Evolutionary conservation across 306 rosid species (phyloP).

Genomic region (Castanea mollissima): DNA sequence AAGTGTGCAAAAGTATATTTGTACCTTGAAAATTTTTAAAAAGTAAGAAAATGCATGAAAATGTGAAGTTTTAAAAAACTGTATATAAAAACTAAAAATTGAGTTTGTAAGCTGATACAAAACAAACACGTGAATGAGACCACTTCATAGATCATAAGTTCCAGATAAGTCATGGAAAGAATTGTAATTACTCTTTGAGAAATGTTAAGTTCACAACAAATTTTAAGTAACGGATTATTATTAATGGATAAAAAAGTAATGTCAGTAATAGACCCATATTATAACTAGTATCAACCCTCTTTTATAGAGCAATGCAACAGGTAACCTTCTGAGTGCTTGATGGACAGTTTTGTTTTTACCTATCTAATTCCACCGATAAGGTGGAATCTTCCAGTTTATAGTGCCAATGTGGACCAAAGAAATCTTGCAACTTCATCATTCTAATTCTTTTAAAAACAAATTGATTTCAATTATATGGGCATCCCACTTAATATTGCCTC

Average conservation of each 20-base stretch:
- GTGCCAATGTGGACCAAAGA: conserved; percentile 22
- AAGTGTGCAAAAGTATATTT: too few relatives aligned
- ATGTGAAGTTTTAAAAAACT: too few relatives aligned
- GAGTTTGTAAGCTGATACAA: too few relatives aligned
- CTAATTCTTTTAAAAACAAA: conserved; percentile 12
- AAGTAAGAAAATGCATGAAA: too few relatives aligned
- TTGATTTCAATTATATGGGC: conserved; percentile 29
- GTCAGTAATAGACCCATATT: too few relatives aligned
- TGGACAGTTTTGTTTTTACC: neutral
- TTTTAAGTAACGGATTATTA: too few relatives aligned
- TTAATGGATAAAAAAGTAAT: too few relatives aligned
- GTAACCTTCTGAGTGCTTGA: neutral
- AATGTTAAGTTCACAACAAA: too few relatives aligned
- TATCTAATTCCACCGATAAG: neutral
- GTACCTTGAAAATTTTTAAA: too few relatives aligned
- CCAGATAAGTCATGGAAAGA: neutral
- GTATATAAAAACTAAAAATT: too few relatives aligned
- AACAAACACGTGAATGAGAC: too few relatives aligned
- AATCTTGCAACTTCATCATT: conserved; percentile 25
- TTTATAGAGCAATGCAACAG: neutral
- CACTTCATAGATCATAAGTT: neutral
- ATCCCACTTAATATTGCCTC: conserved; percentile 41
- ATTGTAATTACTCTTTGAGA: neutral
- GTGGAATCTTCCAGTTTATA: conserved; percentile 38
- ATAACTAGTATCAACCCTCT: too few relatives aligned